Conservation (phyloP, 1,139 yeast genomes). For the Lodderomyces margitis region DNA sequence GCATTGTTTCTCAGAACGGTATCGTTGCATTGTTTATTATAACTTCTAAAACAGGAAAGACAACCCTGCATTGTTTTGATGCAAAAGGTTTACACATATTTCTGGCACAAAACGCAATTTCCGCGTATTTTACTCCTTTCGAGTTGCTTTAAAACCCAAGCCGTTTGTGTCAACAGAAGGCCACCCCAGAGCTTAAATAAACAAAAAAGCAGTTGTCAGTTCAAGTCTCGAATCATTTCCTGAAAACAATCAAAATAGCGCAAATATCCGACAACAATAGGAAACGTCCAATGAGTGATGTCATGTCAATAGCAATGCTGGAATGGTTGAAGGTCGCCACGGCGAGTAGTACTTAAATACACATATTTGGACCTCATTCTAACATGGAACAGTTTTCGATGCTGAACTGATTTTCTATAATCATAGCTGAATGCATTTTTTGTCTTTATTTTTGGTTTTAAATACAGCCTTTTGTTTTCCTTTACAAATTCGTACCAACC, state of each 20-base stretch:
- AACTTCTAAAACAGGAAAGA: too few species aligned
- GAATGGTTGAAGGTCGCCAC: too few species aligned
- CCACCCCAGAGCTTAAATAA: too few species aligned
- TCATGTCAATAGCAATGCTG: too few species aligned
- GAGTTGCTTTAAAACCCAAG: not conserved
- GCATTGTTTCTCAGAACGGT: not conserved
- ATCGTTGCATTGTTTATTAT: too few species aligned
- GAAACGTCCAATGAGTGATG: too few species aligned
- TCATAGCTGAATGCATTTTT: not conserved
- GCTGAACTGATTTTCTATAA: not conserved
- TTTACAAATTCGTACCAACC: not conserved
- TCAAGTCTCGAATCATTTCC: not conserved
- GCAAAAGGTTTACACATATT: not conserved
- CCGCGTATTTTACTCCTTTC: not conserved
- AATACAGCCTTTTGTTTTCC: not conserved
- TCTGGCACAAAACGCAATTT: not conserved
- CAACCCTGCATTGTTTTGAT: slow-evolving; percentile 1
- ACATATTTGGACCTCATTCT: too few species aligned
- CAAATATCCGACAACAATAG: too few species aligned
- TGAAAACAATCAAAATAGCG: too few species aligned
- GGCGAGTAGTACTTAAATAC: too few species aligned
- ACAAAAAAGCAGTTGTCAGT: not conserved
- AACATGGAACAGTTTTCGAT: too few species aligned
- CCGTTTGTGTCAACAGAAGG: not conserved
- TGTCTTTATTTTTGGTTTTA: not conserved